Percentiles rank a stretch among this genome's conserved stretches.
These are phyloP conservation scores for Gardenia jasminoides DNA, from an alignment of 257 asterid species.

Conservation along the genomic window DNA sequence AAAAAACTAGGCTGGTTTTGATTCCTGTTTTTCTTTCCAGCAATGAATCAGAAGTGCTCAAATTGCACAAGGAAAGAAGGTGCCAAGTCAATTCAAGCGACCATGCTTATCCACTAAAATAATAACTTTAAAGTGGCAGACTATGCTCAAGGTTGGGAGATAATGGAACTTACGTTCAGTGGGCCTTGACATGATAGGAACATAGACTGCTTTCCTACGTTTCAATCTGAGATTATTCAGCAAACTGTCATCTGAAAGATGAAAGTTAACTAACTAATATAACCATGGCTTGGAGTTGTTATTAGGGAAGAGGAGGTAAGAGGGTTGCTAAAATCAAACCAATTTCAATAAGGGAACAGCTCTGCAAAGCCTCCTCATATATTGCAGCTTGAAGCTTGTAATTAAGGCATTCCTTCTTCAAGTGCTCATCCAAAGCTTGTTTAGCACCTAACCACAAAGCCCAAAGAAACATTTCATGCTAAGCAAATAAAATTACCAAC, in stretches of 20 bases:
- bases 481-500: slow-evolving; percentile 10
- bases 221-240: slow-evolving; percentile 35
- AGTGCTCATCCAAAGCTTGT: slow-evolving; percentile 59
- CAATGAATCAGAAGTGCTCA: not conserved
- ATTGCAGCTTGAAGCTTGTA: slow-evolving; percentile 76
- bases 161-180: slow-evolving; percentile 74
- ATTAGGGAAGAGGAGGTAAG: not conserved
- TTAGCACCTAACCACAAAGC: slow-evolving; percentile 51
- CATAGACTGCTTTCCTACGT: slow-evolving; percentile 59
- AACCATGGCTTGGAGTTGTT: slow-evolving; percentile 10
- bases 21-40: not conserved
- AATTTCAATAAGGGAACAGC: slow-evolving; percentile 36
- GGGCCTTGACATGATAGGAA: slow-evolving; percentile 67
- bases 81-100: slow-evolving; percentile 9
- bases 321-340: slow-evolving; percentile 26
- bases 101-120: not conserved
- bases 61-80: not conserved
- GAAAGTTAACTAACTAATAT: slow-evolving; percentile 21
- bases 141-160: slow-evolving; percentile 2
- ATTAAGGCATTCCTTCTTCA: slow-evolving; percentile 69
- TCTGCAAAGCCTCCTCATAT: slow-evolving; percentile 65
- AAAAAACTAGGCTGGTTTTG: not conserved
- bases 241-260: slow-evolving; percentile 48
- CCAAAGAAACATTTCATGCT: slow-evolving; percentile 20
- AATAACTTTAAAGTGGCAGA: slow-evolving; percentile 11